Base-by-base conservation (phyloP, 1,284 basidiomycete species). In the Microbotryomycetes sp. region DNA sequence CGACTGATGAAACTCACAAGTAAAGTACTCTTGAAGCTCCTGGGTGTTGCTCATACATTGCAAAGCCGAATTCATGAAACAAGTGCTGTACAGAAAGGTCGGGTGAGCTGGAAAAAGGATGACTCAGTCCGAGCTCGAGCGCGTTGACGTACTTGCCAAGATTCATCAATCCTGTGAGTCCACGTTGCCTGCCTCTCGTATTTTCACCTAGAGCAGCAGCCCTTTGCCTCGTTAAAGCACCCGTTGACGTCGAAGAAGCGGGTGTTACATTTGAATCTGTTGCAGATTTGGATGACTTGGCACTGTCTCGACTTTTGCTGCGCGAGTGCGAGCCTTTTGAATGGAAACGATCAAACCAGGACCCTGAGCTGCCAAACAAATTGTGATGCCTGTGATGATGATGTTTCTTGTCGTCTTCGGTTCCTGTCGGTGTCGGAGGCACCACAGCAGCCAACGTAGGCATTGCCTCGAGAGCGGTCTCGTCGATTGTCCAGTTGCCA, bases 1-100 rank as follows among this genome's bases (percentile, higher is more conserved):
- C 25, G 36, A 50, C 7, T 19, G 6, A 36, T 15, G 30, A 45
- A 19, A 79, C 86, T 68, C 74, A 88, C 90, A 88, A 30, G 92
- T 79, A 78, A 99, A 98, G 77, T 98, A 98, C 58, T 94, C 86
- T 23, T 85, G 84, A 16, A 99, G 81, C 74, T 97, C 92, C 58
- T 85, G 82, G 19, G 87, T 92, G 75, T 98, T 97, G 58, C 87
- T 88, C 52, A 98, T 83, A 76, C 96, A 98, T 76, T 98, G 94
- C 6, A 97, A 81, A 1, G 93, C 93, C 54, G 89, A 92, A 75
- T 97, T 97, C 92, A 97, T 96, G 62, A 71, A 70, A 59, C 23
- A 77, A 81, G 74, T 75, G 57, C 73, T 79, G 70, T 78, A 91
- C 80, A 94, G 85, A 29, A n/a, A n/a, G 16, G 3, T 32, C 19